Conservation (phyloP, 2,329 filamentous ascomycete species). For the Apiospora marii region DNA sequence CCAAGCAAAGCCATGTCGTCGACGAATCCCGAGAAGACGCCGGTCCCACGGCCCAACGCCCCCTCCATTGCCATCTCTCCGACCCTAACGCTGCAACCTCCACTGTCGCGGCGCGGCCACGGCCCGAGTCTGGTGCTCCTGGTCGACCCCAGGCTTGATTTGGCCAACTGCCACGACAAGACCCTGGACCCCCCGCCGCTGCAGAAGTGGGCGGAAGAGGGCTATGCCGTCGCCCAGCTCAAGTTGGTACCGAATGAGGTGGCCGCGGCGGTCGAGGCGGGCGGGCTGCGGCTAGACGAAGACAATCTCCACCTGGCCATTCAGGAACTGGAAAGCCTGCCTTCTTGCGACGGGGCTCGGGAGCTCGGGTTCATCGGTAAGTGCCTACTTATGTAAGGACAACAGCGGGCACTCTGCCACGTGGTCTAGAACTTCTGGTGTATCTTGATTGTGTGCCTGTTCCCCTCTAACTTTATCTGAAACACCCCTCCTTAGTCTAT, state of each 20-base stretch:
- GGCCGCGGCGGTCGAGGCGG: background rate
- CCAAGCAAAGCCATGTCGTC: constrained; percentile 8
- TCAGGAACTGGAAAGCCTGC: constrained; percentile 29
- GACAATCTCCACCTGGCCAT: constrained; percentile 34
- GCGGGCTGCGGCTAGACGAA: background rate
- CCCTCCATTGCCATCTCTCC: background rate
- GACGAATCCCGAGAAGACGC: constrained; percentile 20
- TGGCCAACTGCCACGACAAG: constrained; percentile 33
- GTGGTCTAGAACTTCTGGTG: background rate
- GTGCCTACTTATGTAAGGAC: background rate
- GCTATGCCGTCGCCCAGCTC: constrained; percentile 68
- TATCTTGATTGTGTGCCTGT: background rate
- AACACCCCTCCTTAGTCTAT: constrained; percentile 27
- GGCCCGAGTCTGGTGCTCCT: constrained; percentile 49
- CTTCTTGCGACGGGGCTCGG: constrained; percentile 29
- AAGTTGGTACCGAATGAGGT: constrained; percentile 34
- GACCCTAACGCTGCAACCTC: constrained; percentile 39
- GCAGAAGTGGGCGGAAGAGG: constrained; percentile 77
- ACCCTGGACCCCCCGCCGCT: constrained; percentile 59
- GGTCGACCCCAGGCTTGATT: constrained; percentile 33
- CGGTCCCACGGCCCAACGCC: constrained; percentile 14
- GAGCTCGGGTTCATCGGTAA: constrained; percentile 32
- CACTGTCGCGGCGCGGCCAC: constrained; percentile 46
- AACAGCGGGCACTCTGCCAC: background rate
- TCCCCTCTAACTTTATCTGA: background rate